phyloP scores from a whole-genome alignment of 176 grass and related monocot genomes.

The Cenchrus purpureus region DNA sequence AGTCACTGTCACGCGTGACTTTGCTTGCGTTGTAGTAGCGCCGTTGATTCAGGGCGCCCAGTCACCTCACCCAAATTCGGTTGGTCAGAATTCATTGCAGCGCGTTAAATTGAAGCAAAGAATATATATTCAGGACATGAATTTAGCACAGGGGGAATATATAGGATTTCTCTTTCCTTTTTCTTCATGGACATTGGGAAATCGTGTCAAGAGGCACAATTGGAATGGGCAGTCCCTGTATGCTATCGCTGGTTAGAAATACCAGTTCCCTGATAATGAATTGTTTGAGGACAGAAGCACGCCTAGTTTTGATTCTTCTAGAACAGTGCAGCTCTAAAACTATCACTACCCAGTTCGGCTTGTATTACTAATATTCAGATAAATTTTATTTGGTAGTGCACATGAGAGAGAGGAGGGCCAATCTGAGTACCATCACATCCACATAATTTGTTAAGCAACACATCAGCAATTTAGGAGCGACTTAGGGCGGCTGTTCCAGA shows the following conservation, averaged over 20 bases:
- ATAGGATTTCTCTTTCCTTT: background rate
- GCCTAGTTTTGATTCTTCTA: conserved; percentile 7
- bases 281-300: background rate
- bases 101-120: background rate
- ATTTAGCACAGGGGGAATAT: background rate
- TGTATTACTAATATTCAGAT: background rate
- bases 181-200: background rate
- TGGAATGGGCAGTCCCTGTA: background rate
- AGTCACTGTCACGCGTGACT: background rate
- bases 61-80: background rate
- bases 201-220: background rate
- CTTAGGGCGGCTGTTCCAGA: background rate
- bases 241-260: background rate
- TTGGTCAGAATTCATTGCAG: background rate
- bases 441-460: conserved; percentile 23
- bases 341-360: background rate
- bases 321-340: background rate
- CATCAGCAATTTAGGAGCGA: conserved; percentile 4
- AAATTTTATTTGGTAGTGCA: background rate
- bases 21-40: background rate
- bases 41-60: background rate
- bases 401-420: background rate
- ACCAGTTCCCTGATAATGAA: background rate
- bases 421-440: conserved; percentile 25
- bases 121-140: background rate